phyloP scores from a whole-genome alignment of 306 rosid genomes.

The Trifolium pratense region DNA sequence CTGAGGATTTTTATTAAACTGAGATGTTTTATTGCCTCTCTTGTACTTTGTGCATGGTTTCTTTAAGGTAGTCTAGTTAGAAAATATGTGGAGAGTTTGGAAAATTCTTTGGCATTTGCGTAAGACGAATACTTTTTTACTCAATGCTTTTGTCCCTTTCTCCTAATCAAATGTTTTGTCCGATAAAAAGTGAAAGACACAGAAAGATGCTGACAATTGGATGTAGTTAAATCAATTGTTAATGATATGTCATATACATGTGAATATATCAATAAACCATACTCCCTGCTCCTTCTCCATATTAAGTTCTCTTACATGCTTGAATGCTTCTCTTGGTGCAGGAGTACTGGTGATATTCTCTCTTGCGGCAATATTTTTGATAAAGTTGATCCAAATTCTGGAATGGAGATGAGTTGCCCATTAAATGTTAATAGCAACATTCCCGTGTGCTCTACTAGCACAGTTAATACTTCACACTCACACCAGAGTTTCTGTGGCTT shows the following conservation, averaged over 20 bases:
- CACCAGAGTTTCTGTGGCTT: conserved; percentile 55
- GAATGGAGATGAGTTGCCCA: conserved; percentile 69
- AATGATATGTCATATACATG: conserved; percentile 3
- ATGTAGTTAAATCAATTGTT: background rate
- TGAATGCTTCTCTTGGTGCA: conserved; percentile 43
- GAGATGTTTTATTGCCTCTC: too few relatives aligned
- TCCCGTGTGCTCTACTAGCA: conserved; percentile 46
- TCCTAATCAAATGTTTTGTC: background rate
- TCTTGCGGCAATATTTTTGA: conserved; percentile 54
- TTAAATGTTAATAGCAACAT: conserved; percentile 55
- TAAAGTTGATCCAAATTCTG: conserved; percentile 46
- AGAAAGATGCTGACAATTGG: conserved; percentile 7
- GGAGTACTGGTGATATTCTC: conserved; percentile 43
- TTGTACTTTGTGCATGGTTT: too few relatives aligned
- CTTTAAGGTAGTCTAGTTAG: background rate
- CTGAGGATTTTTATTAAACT: too few relatives aligned
- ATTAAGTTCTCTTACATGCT: conserved; percentile 18
- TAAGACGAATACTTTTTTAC: background rate
- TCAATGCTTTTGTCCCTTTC: conserved; percentile 6
- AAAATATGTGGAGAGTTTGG: conserved; percentile 10
- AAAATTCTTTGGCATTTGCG: background rate
- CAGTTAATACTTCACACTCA: conserved; percentile 50
- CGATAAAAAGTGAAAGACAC: background rate
- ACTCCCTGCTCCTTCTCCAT: background rate
- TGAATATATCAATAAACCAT: background rate